Evolutionary conservation across 2,329 filamentous ascomycete species (phyloP).

Genomic region (Penicillium sp.): DNA sequence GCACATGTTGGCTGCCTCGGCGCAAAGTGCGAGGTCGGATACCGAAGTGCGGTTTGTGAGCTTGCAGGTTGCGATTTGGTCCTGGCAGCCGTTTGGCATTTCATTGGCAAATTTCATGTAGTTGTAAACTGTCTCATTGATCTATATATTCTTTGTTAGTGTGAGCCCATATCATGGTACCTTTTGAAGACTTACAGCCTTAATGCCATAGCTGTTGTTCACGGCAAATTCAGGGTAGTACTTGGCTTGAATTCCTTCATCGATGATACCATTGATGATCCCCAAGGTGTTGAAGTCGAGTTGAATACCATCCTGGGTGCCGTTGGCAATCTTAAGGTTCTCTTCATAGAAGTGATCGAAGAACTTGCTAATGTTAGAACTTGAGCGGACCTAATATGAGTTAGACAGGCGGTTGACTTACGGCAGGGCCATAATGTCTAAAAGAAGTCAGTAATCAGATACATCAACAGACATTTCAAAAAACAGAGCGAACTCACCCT

Average conservation of each 20-base stretch:
- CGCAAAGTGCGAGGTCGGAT: conserved; percentile 52
- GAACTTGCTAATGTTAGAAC: conserved; percentile 42
- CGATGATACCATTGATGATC: conserved; percentile 59
- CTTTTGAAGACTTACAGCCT: conserved; percentile 26
- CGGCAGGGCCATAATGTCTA: conserved; percentile 53
- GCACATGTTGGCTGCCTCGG: conserved; percentile 57
- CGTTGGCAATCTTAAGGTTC: conserved; percentile 55
- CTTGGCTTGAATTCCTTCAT: conserved; percentile 51
- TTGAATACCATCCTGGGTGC: conserved; percentile 48
- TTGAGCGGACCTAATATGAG: background rate
- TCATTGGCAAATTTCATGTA: conserved; percentile 58
- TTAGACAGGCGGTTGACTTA: conserved; percentile 16
- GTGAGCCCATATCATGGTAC: background rate
- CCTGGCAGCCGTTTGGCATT: conserved; percentile 61
- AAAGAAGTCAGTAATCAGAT: conserved; percentile 16
- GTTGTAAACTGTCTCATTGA: conserved; percentile 60
- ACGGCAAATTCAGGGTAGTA: conserved; percentile 55
- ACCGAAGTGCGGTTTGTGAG: conserved; percentile 60
- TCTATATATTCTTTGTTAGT: conserved; percentile 22
- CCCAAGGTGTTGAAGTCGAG: conserved; percentile 57
- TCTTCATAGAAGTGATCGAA: conserved; percentile 59
- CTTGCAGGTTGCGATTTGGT: conserved; percentile 67
- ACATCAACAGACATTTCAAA: background rate
- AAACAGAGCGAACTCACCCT: conserved; percentile 36
- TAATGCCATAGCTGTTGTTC: conserved; percentile 58